Percentiles rank a stretch among this genome's conserved stretches.
Evolutionary conservation across 2,329 filamentous ascomycete species (phyloP).

Genomic region (Phialophora verrucosa): DNA sequence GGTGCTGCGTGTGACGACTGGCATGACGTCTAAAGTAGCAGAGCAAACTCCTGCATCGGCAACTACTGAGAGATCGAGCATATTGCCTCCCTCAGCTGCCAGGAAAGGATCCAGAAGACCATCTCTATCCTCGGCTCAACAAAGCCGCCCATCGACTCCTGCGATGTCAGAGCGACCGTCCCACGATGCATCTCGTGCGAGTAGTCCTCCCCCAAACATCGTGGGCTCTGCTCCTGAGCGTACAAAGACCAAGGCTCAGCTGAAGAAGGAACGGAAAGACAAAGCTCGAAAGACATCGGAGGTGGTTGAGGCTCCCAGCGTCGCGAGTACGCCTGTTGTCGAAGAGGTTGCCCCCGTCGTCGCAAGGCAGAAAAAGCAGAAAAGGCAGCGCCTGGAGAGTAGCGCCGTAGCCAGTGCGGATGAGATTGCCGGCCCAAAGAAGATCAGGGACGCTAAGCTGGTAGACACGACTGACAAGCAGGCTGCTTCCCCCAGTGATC

Average conservation of each 20-base stretch:
- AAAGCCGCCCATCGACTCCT: slow-evolving; percentile 66
- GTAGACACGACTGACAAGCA: slow-evolving; percentile 11
- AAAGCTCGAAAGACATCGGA: slow-evolving; percentile 54
- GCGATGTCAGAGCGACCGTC: slow-evolving; percentile 59
- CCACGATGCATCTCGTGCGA: slow-evolving; percentile 61
- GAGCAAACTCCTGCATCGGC: slow-evolving; percentile 35
- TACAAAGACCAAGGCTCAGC: slow-evolving; percentile 66
- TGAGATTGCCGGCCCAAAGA: slow-evolving; percentile 14
- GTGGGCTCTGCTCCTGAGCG: slow-evolving; percentile 66
- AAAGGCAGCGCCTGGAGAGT: slow-evolving; percentile 42
- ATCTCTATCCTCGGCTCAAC: slow-evolving; percentile 56
- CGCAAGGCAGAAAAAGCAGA: slow-evolving; percentile 66
- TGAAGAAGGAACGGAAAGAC: slow-evolving; percentile 63
- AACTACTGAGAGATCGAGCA: slow-evolving; percentile 34
- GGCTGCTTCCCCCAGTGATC: not conserved
- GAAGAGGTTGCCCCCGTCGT: slow-evolving; percentile 67
- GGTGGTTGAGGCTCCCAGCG: slow-evolving; percentile 47
- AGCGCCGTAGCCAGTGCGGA: slow-evolving; percentile 24
- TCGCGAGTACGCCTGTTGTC: slow-evolving; percentile 38
- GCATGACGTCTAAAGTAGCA: slow-evolving; percentile 26
- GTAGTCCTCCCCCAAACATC: slow-evolving; percentile 62
- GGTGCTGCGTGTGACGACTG: slow-evolving; percentile 37
- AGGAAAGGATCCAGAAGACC: slow-evolving; percentile 42
- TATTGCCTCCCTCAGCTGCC: slow-evolving; percentile 24
- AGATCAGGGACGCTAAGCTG: slow-evolving; percentile 3